phyloP scores from a whole-genome alignment of 768 basidiomycete genomes.

The Boletus vinaceobasis region DNA sequence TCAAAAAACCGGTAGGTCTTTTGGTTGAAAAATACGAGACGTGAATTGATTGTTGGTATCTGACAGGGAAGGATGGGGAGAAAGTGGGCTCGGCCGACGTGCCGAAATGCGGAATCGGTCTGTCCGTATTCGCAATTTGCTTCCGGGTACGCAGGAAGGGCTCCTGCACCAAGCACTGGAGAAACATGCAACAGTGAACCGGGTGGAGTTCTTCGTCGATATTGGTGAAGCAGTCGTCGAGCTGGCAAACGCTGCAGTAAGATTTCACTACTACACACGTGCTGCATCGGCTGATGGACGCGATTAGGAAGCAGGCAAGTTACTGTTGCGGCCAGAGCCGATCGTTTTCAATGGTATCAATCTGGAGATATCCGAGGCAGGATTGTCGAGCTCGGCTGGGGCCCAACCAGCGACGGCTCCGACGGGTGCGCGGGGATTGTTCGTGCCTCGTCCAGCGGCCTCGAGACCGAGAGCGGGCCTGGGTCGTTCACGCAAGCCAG shows the following conservation, averaged over 20 bases:
- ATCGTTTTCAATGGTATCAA: slow-evolving; percentile 63
- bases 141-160: slow-evolving; percentile 79
- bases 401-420: slow-evolving; percentile 33
- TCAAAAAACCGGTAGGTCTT: slow-evolving; percentile 47
- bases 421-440: slow-evolving; percentile 46
- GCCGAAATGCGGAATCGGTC: slow-evolving; percentile 66
- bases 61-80: slow-evolving; percentile 41
- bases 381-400: slow-evolving; percentile 30
- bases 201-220: slow-evolving; percentile 72
- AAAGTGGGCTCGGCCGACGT: slow-evolving; percentile 52
- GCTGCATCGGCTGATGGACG: not conserved
- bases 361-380: slow-evolving; percentile 60
- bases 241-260: slow-evolving; percentile 61
- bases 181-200: slow-evolving; percentile 65
- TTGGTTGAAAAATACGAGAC: not conserved
- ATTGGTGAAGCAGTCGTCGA: slow-evolving; percentile 61
- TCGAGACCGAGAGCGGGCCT: slow-evolving; percentile 72
- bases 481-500: slow-evolving; percentile 50
- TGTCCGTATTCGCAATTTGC: slow-evolving; percentile 73
- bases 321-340: slow-evolving; percentile 69
- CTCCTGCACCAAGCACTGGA: slow-evolving; percentile 87
- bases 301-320: slow-evolving; percentile 75
- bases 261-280: slow-evolving; percentile 17
- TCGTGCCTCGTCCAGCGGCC: slow-evolving; percentile 62
- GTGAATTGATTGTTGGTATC: not conserved